phyloP scores from a whole-genome alignment of 2,329 filamentous ascomycete genomes.

The Ustulina deusta region DNA sequence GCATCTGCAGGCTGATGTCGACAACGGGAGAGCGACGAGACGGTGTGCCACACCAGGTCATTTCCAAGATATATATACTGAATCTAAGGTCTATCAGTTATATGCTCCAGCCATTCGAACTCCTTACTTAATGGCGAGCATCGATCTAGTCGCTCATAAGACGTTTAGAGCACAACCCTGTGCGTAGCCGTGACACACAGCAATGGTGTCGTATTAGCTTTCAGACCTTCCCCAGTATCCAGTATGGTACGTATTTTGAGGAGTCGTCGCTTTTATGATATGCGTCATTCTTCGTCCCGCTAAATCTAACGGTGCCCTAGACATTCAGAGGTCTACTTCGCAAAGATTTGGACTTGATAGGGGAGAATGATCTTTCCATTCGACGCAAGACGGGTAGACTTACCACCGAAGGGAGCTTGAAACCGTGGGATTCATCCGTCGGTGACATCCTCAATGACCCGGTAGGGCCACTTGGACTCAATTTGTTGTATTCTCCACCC shows the following conservation, averaged over 20 bases:
- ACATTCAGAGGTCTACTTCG: slow-evolving; percentile 13
- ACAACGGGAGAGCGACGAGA: too few species aligned
- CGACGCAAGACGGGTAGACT: neutral
- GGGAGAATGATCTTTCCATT: neutral
- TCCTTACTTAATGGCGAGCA: neutral
- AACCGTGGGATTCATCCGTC: neutral
- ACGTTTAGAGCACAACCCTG: neutral
- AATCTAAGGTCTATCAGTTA: too few species aligned
- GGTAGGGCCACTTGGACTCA: slow-evolving; percentile 13
- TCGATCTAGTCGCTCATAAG: neutral
- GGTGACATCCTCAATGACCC: slow-evolving; percentile 5
- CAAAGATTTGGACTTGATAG: neutral
- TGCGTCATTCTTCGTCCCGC: neutral
- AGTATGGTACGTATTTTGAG: slow-evolving; percentile 9
- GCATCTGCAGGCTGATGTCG: too few species aligned
- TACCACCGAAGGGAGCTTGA: neutral
- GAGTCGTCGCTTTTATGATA: neutral
- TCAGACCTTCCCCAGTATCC: neutral
- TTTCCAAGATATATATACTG: too few species aligned
- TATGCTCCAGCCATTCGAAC: neutral
- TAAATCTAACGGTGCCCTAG: neutral
- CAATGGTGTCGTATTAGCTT: neutral
- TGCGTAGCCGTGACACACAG: neutral
- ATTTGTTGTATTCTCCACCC: slow-evolving; percentile 6
- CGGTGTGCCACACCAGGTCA: too few species aligned